A percentile compares a stretch with the other conserved stretches of the same genome.
Evolutionary conservation across 208 protist genomes (phyloP).

Genomic region (Trypanosoma vivax): DNA sequence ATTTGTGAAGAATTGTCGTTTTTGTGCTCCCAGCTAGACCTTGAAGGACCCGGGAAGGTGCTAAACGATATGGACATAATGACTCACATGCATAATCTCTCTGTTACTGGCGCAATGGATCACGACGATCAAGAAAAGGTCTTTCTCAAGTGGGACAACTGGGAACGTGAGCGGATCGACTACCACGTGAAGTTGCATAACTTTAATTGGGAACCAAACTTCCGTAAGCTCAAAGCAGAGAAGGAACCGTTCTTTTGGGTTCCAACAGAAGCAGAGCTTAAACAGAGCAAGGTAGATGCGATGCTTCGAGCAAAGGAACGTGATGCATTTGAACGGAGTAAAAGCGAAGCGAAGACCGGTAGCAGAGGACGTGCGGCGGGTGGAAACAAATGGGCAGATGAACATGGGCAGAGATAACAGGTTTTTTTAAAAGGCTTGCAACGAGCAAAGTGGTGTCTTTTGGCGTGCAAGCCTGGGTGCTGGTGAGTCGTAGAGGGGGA

Average conservation of each 20-base stretch:
- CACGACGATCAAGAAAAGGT: constrained; percentile 87
- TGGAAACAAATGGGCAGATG: constrained; percentile 57
- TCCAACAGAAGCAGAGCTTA: constrained; percentile 72
- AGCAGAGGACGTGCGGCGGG: constrained; percentile 56
- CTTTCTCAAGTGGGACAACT: constrained; percentile 90
- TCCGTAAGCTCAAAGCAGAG: constrained; percentile 82
- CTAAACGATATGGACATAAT: constrained; percentile 91
- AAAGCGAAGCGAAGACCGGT: constrained; percentile 65
- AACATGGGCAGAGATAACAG: constrained; percentile 6
- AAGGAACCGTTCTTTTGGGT: constrained; percentile 91
- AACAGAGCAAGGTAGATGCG: constrained; percentile 85
- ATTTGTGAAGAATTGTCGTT: constrained; percentile 87
- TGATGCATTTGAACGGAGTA: constrained; percentile 39
- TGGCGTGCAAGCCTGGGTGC: background rate
- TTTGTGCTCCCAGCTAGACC: constrained; percentile 74
- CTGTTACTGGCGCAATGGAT: constrained; percentile 77
- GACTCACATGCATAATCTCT: constrained; percentile 90
- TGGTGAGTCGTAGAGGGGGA: too few relatives aligned
- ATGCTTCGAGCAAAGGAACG: constrained; percentile 75
- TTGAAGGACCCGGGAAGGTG: constrained; percentile 75
- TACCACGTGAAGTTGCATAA: constrained; percentile 86
- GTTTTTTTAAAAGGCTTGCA: too few relatives aligned
- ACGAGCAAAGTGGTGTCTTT: background rate
- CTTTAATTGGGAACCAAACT: constrained; percentile 86
- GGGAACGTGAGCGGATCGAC: constrained; percentile 87